Percentiles rank a stretch among this genome's conserved stretches.
phyloP scores from a whole-genome alignment of 2,329 filamentous ascomycete species.

The Diaporthe nobilis region DNA sequence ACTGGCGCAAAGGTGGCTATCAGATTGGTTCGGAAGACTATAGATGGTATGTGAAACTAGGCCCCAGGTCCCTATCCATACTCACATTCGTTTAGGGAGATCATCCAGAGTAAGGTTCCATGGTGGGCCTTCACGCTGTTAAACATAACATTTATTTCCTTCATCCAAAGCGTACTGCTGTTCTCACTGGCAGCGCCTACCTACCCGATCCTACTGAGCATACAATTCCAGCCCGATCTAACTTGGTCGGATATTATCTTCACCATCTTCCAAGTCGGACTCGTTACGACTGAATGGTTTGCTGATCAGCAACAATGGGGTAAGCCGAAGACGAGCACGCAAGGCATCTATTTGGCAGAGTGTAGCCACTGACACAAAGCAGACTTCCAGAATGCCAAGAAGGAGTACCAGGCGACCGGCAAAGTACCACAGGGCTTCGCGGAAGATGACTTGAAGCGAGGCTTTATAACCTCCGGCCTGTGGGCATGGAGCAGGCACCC shows the following conservation, averaged over 20 bases:
- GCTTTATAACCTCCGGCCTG: constrained; percentile 87
- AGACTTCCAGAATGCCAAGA: constrained; percentile 88
- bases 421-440: constrained; percentile 76
- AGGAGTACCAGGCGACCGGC: constrained; percentile 79
- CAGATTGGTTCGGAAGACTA: constrained; percentile 93
- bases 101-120: constrained; percentile 77
- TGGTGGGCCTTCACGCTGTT: constrained; percentile 82
- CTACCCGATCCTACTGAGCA: constrained; percentile 84
- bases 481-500: constrained; percentile 93
- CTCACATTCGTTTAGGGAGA: constrained; percentile 66
- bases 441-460: constrained; percentile 86
- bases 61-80: neutral
- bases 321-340: constrained; percentile 54
- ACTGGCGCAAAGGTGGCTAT: constrained; percentile 96
- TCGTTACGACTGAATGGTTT: constrained; percentile 79
- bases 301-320: constrained; percentile 95
- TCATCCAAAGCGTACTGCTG: constrained; percentile 86
- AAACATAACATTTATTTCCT: constrained; percentile 91
- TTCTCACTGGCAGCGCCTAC: constrained; percentile 81
- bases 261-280: constrained; percentile 59
- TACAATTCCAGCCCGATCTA: constrained; percentile 70
- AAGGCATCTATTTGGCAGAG: neutral
- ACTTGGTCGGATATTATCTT: constrained; percentile 64
- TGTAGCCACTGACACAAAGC: constrained; percentile 37
- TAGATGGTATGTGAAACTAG: constrained; percentile 72